phyloP scores from a whole-genome alignment of 2,329 filamentous ascomycete species.

The Fusarium keratoplasticum region DNA sequence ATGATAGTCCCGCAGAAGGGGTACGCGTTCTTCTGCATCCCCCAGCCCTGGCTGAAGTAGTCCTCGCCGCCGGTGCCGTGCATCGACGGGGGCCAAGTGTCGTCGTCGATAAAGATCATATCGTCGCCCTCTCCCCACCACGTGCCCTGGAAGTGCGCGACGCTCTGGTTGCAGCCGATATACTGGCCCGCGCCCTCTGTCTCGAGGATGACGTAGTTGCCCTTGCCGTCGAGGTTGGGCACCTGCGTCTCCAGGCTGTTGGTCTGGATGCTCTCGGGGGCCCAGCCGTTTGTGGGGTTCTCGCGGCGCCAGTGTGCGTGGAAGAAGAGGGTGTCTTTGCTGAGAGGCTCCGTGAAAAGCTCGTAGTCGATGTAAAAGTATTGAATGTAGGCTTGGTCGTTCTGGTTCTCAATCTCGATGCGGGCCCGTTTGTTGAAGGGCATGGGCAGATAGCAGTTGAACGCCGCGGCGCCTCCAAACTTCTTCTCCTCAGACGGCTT shows the following conservation, averaged over 20 bases:
- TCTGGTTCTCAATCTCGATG: conserved; percentile 51
- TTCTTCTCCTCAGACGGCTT: conserved; percentile 50
- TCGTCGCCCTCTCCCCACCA: conserved; percentile 52
- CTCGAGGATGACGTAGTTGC: conserved; percentile 48
- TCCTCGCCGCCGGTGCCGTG: conserved; percentile 50
- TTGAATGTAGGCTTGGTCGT: conserved; percentile 48
- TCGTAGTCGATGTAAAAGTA: conserved; percentile 53
- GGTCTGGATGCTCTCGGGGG: conserved; percentile 45
- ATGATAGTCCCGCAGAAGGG: conserved; percentile 49
- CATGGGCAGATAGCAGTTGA: conserved; percentile 50
- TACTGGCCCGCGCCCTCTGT: conserved; percentile 46
- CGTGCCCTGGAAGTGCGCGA: conserved; percentile 48
- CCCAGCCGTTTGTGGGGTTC: conserved; percentile 50
- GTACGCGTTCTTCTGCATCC: conserved; percentile 51
- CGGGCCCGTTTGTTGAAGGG: conserved; percentile 51
- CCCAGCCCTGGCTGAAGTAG: conserved; percentile 50
- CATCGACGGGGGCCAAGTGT: conserved; percentile 49
- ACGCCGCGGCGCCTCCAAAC: conserved; percentile 48
- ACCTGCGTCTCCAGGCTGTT: conserved; percentile 49
- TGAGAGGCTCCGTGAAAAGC: conserved; percentile 41
- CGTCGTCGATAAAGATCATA: conserved; percentile 52
- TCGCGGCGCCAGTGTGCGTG: conserved; percentile 49
- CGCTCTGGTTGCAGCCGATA: conserved; percentile 50
- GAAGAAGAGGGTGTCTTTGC: conserved; percentile 47
- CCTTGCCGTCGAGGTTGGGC: conserved; percentile 45